Evolutionary conservation across 179 eudicot species (phyloP).

Genomic region (Corrigiola litoralis): DNA sequence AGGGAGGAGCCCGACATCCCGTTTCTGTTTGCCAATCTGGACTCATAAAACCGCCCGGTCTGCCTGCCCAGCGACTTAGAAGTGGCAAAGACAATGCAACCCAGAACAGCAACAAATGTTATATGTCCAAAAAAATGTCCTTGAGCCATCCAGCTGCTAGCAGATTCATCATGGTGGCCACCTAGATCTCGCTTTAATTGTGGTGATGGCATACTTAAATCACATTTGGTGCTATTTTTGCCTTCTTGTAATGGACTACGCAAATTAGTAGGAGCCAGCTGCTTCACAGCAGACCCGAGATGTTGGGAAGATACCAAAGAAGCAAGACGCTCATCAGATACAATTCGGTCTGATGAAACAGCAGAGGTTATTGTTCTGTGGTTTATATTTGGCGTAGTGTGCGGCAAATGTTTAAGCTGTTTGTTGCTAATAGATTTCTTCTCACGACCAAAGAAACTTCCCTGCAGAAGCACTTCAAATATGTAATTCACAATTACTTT

Average conservation of each 20-base stretch:
- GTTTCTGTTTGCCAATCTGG: slow-evolving; percentile 31
- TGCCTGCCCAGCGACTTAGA: slow-evolving; percentile 46
- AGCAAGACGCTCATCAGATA: slow-evolving; percentile 49
- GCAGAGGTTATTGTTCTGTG: slow-evolving; percentile 52
- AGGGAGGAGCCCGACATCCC: slow-evolving; percentile 35
- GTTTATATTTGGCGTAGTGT: slow-evolving; percentile 30
- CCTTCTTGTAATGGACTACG: slow-evolving; percentile 42
- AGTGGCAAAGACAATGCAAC: slow-evolving; percentile 59
- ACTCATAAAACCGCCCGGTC: slow-evolving; percentile 30
- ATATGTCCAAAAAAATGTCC: slow-evolving; percentile 44
- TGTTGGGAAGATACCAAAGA: slow-evolving; percentile 51
- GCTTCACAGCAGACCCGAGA: slow-evolving; percentile 84
- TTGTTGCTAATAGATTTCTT: slow-evolving; percentile 48
- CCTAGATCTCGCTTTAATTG: slow-evolving; percentile 80
- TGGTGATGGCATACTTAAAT: slow-evolving; percentile 41
- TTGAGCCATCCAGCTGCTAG: slow-evolving; percentile 44
- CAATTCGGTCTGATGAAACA: slow-evolving; percentile 48
- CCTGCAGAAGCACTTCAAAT: slow-evolving; percentile 45
- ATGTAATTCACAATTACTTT: slow-evolving; percentile 13
- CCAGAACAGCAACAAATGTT: slow-evolving; percentile 56
- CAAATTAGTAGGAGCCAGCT: slow-evolving; percentile 69
- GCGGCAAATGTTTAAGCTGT: slow-evolving; percentile 46
- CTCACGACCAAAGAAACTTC: slow-evolving; percentile 58
- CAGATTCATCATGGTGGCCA: slow-evolving; percentile 33
- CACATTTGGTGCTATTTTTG: slow-evolving; percentile 35